A percentile compares a stretch with the other conserved stretches of the same genome.
Conservation (phyloP, 2,329 filamentous ascomycete species). For the Davidsoniella australis region DNA sequence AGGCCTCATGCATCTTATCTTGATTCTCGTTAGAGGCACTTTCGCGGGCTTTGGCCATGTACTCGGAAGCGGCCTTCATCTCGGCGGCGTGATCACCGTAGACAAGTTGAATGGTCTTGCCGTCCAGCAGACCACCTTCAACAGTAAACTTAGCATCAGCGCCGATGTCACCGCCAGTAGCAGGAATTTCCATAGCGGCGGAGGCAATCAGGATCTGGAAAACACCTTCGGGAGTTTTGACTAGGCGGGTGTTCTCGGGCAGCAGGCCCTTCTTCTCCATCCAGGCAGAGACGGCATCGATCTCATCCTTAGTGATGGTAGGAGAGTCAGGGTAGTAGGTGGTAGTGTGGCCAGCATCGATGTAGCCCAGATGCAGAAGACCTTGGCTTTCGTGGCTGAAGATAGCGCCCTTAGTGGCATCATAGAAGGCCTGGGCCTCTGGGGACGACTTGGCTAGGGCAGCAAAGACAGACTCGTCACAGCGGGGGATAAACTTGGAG, state of each 20-base stretch:
- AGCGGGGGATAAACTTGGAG: slow-evolving; percentile 64
- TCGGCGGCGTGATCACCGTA: slow-evolving; percentile 60
- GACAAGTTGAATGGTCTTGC: slow-evolving; percentile 51
- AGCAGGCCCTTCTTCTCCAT: slow-evolving; percentile 56
- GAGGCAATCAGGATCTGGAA: slow-evolving; percentile 65
- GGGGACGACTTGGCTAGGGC: slow-evolving; percentile 44
- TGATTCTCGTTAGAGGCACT: slow-evolving; percentile 60
- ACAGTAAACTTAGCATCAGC: slow-evolving; percentile 45
- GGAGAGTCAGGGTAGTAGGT: slow-evolving; percentile 69
- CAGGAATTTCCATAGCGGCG: slow-evolving; percentile 40
- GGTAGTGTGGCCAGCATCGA: slow-evolving; percentile 58
- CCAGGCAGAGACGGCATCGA: slow-evolving; percentile 53
- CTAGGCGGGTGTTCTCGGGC: slow-evolving; percentile 59
- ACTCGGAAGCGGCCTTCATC: slow-evolving; percentile 51
- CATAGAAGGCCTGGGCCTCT: slow-evolving; percentile 46
- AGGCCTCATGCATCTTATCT: slow-evolving; percentile 55
- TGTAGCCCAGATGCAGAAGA: slow-evolving; percentile 60
- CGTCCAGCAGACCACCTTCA: slow-evolving; percentile 40
- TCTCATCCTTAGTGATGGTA: slow-evolving; percentile 57
- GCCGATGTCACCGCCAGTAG: slow-evolving; percentile 49
- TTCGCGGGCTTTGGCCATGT: slow-evolving; percentile 49
- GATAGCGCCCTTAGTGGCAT: slow-evolving; percentile 52
- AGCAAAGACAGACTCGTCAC: slow-evolving; percentile 44
- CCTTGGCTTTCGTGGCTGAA: slow-evolving; percentile 48
- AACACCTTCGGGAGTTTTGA: slow-evolving; percentile 44